Evolutionary conservation across 2,329 filamentous ascomycete genomes (phyloP), one percentile per base, ranked within the genome.

Genomic region (Tolypocladium paradoxum): DNA sequence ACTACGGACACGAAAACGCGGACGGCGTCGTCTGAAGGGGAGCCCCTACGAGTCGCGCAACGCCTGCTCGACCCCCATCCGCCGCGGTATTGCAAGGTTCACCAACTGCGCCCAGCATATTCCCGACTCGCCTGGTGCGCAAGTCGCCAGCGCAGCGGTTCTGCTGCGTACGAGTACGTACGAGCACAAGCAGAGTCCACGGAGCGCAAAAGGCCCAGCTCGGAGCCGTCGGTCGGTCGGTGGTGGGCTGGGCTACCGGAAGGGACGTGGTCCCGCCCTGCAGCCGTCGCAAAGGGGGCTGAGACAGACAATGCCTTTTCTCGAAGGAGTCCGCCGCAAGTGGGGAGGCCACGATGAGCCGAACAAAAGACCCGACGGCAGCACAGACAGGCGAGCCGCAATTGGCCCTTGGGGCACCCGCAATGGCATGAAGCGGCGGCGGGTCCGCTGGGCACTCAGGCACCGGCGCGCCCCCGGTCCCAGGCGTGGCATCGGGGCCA

Each of bases 221-320:
- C 9, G 14, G 16, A 29, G 40, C 16, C 40, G 24, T n/a, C 18
- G 38, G 38, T n/a, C 18, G 38, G 38, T 14, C 38, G 38, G 37
- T 8, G 22, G 3, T 27, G 5, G 40, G 29, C 24, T 18, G 22
- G 40, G 40, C 40, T 29, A 6, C 40, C 8, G 24, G 7, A 3
- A 29, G 20, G 1, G 14, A 24, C n/a, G n/a, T n/a, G 46, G 38
- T 47, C 35, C 50, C 50, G 45, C 40, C 29, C 48, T 54, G 52
- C 52, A 54, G 35, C 52, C 52, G 52, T 54, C 52, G 52, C 52
- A 54, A 51, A 50, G 18, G 35, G 40, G 38, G 52, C 52, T 50
- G 48, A 50, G 35, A 9, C 12, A 9, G 14, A 11, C 16, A 27
- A 34, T 22, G 34, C n/a, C 34, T 6, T 36, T 49, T 49, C 48